A percentile compares a stretch with the other conserved stretches of the same genome.
Evolutionary conservation across 1,139 yeast genomes (phyloP).

Genomic region (Blastobotrys apis): DNA sequence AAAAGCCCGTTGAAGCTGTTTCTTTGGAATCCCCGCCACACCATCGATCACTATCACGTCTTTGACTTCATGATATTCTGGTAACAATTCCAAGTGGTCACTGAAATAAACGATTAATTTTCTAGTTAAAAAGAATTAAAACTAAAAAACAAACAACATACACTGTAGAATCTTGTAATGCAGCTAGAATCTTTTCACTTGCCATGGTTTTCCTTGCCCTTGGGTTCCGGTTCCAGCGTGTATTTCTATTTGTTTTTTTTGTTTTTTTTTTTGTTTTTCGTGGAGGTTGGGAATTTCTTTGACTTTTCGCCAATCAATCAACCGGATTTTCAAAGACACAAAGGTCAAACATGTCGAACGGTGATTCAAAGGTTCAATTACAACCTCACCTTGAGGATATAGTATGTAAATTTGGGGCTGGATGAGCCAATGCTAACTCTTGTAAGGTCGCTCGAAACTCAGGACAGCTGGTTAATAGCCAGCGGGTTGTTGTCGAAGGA

Average conservation of each 20-base stretch:
- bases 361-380: neutral
- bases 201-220: too few relatives aligned
- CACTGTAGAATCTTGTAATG: too few relatives aligned
- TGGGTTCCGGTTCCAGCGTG: too few relatives aligned
- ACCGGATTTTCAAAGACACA: too few relatives aligned
- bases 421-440: neutral
- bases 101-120: neutral
- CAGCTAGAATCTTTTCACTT: too few relatives aligned
- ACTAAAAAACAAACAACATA: neutral
- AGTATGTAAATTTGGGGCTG: neutral
- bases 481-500: conserved; percentile 20
- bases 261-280: too few relatives aligned
- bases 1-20: conserved; percentile 21
- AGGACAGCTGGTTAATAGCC: conserved; percentile 16
- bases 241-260: too few relatives aligned
- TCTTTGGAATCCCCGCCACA: conserved; percentile 31
- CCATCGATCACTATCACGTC: conserved; percentile 23
- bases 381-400: conserved; percentile 1
- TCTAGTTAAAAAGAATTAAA: neutral
- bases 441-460: conserved; percentile 11
- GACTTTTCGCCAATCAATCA: too few relatives aligned
- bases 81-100: conserved; percentile 19
- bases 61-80: conserved; percentile 7
- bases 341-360: too few relatives aligned
- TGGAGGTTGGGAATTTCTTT: too few relatives aligned